Percentiles rank a stretch among this genome's conserved stretches.
These are phyloP conservation scores for Saccharomyces eubayanus DNA, from an alignment of 805 yeast genomes.

Conservation along the genomic window DNA sequence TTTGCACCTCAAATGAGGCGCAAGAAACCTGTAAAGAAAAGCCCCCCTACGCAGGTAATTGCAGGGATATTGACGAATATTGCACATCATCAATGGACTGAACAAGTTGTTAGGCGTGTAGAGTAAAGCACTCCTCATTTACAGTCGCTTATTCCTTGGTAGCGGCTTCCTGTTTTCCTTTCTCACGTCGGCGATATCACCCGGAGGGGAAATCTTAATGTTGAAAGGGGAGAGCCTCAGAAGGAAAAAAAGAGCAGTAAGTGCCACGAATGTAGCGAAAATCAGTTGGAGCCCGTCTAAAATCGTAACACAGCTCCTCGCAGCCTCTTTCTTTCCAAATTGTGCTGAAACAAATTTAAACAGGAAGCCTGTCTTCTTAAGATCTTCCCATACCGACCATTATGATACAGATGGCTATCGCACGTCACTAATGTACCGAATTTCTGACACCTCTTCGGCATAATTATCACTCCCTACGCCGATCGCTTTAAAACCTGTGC, in stretches of 20 bases:
- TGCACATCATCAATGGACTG: not conserved
- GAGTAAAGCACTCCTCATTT: not conserved
- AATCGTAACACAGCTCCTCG: not conserved
- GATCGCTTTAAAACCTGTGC: not conserved
- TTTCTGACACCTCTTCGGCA: not conserved
- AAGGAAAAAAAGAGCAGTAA: not conserved
- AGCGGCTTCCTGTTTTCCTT: not conserved
- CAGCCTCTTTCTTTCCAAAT: not conserved
- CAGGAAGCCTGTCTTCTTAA: not conserved
- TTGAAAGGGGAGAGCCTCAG: not conserved
- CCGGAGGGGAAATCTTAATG: not conserved
- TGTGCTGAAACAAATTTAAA: not conserved
- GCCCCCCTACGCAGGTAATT: not conserved
- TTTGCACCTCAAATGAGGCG: not conserved
- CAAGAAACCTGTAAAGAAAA: not conserved
- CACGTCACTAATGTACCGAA: not conserved
- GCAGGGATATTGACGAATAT: not conserved
- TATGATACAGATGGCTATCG: not conserved
- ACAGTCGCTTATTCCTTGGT: not conserved
- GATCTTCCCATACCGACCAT: not conserved
- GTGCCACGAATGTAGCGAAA: not conserved
- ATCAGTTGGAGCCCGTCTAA: not conserved
- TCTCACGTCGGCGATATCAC: not conserved
- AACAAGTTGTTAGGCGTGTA: not conserved
- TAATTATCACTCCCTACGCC: not conserved